Evolutionary conservation across 2,329 filamentous ascomycete genomes (phyloP).

Genomic region (Diaporthe sp.): DNA sequence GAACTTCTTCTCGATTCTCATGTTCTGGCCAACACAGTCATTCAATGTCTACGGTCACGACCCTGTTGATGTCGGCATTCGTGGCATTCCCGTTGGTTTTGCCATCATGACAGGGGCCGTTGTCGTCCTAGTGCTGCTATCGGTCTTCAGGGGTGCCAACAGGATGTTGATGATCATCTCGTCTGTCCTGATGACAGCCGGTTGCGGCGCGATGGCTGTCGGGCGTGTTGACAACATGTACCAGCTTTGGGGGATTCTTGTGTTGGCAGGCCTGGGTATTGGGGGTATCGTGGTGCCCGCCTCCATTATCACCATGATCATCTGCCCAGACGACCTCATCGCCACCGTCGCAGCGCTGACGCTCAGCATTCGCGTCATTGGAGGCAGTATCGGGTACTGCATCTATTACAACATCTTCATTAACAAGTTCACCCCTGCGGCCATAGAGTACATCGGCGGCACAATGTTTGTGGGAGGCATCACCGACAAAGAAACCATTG

Average conservation of each 20-base stretch:
- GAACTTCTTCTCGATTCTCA: constrained; percentile 66
- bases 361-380: constrained; percentile 75
- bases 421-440: constrained; percentile 55
- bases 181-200: constrained; percentile 73
- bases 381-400: constrained; percentile 73
- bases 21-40: constrained; percentile 73
- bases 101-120: constrained; percentile 71
- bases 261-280: constrained; percentile 71
- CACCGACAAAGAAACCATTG: constrained; percentile 56
- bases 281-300: constrained; percentile 76
- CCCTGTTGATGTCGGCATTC: constrained; percentile 71
- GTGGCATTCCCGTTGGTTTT: constrained; percentile 73
- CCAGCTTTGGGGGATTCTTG: constrained; percentile 61
- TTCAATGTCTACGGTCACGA: constrained; percentile 75
- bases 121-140: constrained; percentile 67
- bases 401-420: constrained; percentile 66
- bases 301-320: constrained; percentile 75
- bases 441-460: constrained; percentile 59
- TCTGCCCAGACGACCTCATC: constrained; percentile 77
- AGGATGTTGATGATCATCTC: constrained; percentile 68
- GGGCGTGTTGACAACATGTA: constrained; percentile 62
- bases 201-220: constrained; percentile 64
- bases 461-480: constrained; percentile 63
- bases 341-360: constrained; percentile 76
- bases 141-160: constrained; percentile 66